phyloP scores from a whole-genome alignment of 129 eudicot genomes.

The Deinandra increscens region DNA sequence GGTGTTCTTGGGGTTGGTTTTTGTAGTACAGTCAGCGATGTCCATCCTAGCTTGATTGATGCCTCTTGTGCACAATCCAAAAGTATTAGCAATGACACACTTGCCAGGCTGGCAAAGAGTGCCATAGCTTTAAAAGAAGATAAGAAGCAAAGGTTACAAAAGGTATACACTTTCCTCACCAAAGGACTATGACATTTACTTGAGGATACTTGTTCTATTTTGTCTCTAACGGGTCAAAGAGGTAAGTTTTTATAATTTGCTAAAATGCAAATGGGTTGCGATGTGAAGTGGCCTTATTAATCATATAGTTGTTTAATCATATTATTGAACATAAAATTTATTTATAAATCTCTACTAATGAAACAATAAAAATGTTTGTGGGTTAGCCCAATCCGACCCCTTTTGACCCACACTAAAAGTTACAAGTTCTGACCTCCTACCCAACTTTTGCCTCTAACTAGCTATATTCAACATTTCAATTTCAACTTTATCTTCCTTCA shows the following conservation, averaged over 20 bases:
- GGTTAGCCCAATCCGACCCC: not conserved
- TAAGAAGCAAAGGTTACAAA: slow-evolving; percentile 79
- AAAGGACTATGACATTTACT: no score
- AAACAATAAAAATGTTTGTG: not conserved
- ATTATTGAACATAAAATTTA: not conserved
- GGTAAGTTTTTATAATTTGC: not conserved
- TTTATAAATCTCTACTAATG: not conserved
- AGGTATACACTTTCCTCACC: slow-evolving; percentile 43
- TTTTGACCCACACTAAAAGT: not conserved
- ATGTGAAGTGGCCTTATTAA: not conserved
- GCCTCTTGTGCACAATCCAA: slow-evolving; percentile 59
- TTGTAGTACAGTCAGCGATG: slow-evolving; percentile 69
- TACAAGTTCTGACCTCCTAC: not conserved
- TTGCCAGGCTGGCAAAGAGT: slow-evolving; percentile 76
- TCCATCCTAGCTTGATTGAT: slow-evolving; percentile 88
- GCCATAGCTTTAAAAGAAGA: slow-evolving; percentile 71
- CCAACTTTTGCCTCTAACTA: not conserved
- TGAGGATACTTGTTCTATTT: not conserved
- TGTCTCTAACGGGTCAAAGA: not conserved
- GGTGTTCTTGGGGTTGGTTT: slow-evolving; percentile 93
- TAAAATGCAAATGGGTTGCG: not conserved
- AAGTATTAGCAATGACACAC: slow-evolving; percentile 95
- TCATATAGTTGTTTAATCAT: not conserved
- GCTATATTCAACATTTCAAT: no score
- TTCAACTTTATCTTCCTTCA: slow-evolving; percentile 7